Base-by-base conservation (phyloP, 164 flowering plant genomes). In the Kingdonia uniflora region DNA sequence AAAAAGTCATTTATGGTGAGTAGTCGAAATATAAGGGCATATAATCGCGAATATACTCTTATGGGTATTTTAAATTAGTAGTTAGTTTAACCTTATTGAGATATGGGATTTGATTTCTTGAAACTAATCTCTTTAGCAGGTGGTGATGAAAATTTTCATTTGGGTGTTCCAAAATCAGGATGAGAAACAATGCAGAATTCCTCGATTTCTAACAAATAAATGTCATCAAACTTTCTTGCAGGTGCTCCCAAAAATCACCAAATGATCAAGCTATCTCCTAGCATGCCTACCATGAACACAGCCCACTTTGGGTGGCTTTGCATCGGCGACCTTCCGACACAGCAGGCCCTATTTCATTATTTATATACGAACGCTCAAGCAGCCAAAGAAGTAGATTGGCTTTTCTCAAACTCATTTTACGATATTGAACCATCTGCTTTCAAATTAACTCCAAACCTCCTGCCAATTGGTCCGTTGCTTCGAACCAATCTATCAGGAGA, bases 281-380 rank as follows among this genome's bases (percentile, higher is more conserved):
- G 40, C 1, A 26, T 33, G 54, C 54, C 54, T n/a, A 19, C 54
- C 20, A 50, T 50, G 54, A 33, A 50, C 54, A 50, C 54, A 2
- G 40, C 54, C 21, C 54, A 50, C 14, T 33, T 50, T 33, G 39
- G 11, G 2, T 50, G 40, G 54, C 14, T 16, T 5, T 50, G 40
- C 41, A 26, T 50, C 7, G 54, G 22, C 2, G 40, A 50, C 14
- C 40, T 12, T n/a, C 11, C 13, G 3, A 2, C 35, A 16, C 39
- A n/a, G 21, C 6, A 33, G 5, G 15, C 40, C 21, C 6, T 26
- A 2, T 50, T 50, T 29, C 19, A 23, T 5, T 29, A 13, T n/a
- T n/a, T 29, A 16, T 0, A 24, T 16, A 15, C 19, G 14, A 24
- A 25, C n/a, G 22, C 1, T 25, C 19, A n/a, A 14, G 35, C 37